Percentiles rank a stretch among this genome's conserved stretches.
Evolutionary conservation across 2,329 filamentous ascomycete species (phyloP).

Genomic region (Diaporthe aspalathi): DNA sequence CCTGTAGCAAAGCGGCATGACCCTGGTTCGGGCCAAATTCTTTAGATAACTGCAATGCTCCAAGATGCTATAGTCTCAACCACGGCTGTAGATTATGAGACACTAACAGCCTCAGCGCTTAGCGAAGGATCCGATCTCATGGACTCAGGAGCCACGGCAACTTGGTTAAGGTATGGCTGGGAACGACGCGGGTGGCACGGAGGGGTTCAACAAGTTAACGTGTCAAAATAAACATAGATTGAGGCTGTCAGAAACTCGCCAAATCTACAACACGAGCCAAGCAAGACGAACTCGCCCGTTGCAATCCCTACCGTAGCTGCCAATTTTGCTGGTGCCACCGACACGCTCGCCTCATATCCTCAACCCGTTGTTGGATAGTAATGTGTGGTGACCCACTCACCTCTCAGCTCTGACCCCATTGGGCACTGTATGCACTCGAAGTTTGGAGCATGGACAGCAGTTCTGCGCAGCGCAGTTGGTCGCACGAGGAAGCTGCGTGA

Average conservation of each 20-base stretch:
- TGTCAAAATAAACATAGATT: neutral
- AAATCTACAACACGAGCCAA: neutral
- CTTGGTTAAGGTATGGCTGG: neutral
- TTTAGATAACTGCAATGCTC: neutral
- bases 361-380: neutral
- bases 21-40: neutral
- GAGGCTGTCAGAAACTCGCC: neutral
- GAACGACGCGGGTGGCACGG: neutral
- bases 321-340: neutral
- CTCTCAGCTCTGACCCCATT: no score
- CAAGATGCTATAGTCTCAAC: neutral
- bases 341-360: neutral
- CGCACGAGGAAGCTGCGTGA: no score
- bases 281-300: neutral
- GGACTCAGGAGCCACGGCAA: neutral
- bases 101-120: neutral
- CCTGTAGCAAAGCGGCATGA: neutral
- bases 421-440: no score
- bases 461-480: no score
- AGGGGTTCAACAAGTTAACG: neutral
- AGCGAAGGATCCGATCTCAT: neutral
- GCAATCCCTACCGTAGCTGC: neutral
- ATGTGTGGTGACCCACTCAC: no score
- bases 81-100: neutral
- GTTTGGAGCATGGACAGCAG: no score